These are phyloP conservation scores for Drosera capensis DNA, from an alignment of 148 eudicot species.

Conservation along the genomic window DNA sequence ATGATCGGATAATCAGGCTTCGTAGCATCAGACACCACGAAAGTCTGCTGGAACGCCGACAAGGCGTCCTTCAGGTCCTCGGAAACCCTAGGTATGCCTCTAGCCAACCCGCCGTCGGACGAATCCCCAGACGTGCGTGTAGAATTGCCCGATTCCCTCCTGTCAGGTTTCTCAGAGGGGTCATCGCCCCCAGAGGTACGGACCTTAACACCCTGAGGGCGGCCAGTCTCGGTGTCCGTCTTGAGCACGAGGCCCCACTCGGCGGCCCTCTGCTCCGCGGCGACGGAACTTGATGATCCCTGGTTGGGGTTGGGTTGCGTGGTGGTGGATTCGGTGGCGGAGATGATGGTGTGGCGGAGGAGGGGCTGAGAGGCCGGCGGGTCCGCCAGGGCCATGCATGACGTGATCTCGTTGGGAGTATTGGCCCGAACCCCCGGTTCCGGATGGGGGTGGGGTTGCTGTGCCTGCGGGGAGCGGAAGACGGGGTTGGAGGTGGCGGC, in stretches of 20 bases:
- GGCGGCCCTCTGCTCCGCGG: constrained; percentile 78
- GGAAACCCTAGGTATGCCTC: constrained; percentile 53
- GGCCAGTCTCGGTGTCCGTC: constrained; percentile 76
- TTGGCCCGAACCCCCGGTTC: constrained; percentile 15
- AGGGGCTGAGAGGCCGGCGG: background rate
- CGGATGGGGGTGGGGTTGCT: constrained; percentile 10
- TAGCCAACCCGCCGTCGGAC: constrained; percentile 50
- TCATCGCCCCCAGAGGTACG: constrained; percentile 66
- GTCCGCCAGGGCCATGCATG: constrained; percentile 93
- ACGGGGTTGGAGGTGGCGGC: constrained; percentile 17
- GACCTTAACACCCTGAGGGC: constrained; percentile 56
- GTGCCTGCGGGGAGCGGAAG: constrained; percentile 16
- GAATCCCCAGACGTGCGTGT: constrained; percentile 74
- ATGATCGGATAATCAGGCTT: constrained; percentile 73
- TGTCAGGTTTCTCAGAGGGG: constrained; percentile 19
- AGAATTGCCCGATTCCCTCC: constrained; percentile 64
- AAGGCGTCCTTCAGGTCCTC: constrained; percentile 80
- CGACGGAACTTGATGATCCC: constrained; percentile 1
- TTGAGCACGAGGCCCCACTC: constrained; percentile 89
- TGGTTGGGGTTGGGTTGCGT: constrained; percentile 3
- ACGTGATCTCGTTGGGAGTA: constrained; percentile 38
- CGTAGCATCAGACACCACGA: constrained; percentile 88
- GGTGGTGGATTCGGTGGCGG: constrained; percentile 1
- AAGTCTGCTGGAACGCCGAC: constrained; percentile 87
- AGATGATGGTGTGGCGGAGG: background rate